Base-by-base conservation (phyloP, 176 grass and related monocot species). In the Chloris gayana region DNA sequence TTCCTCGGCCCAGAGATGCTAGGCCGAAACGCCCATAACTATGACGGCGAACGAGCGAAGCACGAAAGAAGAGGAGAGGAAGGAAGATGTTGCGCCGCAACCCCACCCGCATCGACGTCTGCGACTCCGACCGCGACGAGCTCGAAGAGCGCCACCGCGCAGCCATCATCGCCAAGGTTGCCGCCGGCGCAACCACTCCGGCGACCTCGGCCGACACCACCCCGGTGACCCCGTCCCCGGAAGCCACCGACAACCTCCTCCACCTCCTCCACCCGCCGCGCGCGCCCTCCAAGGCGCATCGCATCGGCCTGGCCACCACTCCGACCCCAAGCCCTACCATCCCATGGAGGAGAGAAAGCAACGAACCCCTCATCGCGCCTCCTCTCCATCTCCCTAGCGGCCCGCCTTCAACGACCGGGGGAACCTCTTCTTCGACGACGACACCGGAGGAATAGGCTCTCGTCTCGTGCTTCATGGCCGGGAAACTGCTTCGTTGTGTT, bases 101-200 rank as follows among this genome's bases (percentile, higher is more conserved):
- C n/a, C 74, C 74, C 37, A 76, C 74, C 74, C 57, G 74, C 37
- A 45, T 76, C 24, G 74, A 62, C 57, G 4, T 77, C 24, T 7
- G 37, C 58, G 24, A 0, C 4, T 44, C 25, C 38, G 74, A 77
- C 57, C 58, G 58, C 37, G 58, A 63, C 0, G 74, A 77, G 38
- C 74, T 77, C 38, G 9, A 32, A 27, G 38, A 31, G 0, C 74
- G 12, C 37, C 74, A 17, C 58, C 58, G 74, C 56, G 6, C 13
- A 21, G 15, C 49, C 14, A 34, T 35, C 24, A n/a, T 56, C 14
- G 14, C 72, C 61, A 61, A 27, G 25, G 62, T 7, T 9, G 61
- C 4, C 29, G 12, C 61, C 26, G 61, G 13, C 61, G 4, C 4
- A 32, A 19, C 13, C 37, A 58, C 14, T 21, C 56, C 56, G n/a